Evolutionary conservation across 2,329 filamentous ascomycete genomes (phyloP).

Genomic region (Calonectria honghensis): DNA sequence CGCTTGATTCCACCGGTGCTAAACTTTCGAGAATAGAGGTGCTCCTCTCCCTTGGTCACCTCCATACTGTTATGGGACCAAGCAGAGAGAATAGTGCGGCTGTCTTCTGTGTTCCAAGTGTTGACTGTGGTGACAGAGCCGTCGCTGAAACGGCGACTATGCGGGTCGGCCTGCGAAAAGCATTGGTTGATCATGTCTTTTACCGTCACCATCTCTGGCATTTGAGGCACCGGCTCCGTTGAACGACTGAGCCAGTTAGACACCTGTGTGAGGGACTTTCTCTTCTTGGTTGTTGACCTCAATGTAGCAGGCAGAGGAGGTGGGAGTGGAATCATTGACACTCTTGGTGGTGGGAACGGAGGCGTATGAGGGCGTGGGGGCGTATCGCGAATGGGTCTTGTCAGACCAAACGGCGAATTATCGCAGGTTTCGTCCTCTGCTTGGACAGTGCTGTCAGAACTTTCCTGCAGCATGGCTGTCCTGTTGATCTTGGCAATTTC

Average conservation of each 20-base stretch:
- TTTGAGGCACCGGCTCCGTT: neutral
- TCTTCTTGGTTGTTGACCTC: neutral
- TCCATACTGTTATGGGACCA: constrained; percentile 6
- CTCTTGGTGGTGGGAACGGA: neutral
- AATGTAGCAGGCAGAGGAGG: constrained; percentile 1
- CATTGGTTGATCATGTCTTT: constrained; percentile 9
- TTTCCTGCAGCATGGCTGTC: neutral
- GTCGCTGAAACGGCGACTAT: neutral
- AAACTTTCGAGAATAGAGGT: constrained; percentile 1
- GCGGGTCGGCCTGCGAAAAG: constrained; percentile 4
- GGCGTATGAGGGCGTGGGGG: neutral
- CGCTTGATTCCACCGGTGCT: neutral
- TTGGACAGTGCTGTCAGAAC: neutral
- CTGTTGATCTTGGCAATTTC: neutral
- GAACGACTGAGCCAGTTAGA: constrained; percentile 8
- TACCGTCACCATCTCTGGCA: neutral
- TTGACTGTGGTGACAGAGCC: constrained; percentile 4
- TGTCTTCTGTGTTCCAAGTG: constrained; percentile 19
- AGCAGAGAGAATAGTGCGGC: neutral
- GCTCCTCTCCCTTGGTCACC: neutral
- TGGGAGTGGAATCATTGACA: constrained; percentile 12
- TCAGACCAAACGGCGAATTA: too few relatives aligned
- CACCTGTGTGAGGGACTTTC: constrained; percentile 15
- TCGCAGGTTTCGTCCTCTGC: neutral
- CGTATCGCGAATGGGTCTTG: neutral